A percentile compares a stretch with the other conserved stretches of the same genome.
Evolutionary conservation across 441 rosid species (phyloP).

Genomic region (Cnidoscolus chayamansa): DNA sequence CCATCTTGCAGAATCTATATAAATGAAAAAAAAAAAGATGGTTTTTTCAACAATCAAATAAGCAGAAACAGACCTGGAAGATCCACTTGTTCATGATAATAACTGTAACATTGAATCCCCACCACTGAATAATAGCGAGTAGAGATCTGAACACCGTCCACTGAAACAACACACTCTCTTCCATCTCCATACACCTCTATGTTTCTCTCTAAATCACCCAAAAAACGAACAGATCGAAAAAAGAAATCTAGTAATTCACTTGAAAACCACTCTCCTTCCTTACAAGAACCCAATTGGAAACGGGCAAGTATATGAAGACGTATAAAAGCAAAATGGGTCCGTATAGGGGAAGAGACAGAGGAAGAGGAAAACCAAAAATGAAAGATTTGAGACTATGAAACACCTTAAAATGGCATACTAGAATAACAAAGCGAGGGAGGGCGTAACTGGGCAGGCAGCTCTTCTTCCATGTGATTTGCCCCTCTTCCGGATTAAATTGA

Average conservation of each 20-base stretch:
- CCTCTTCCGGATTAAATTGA: conserved; percentile 21
- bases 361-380: too few relatives aligned
- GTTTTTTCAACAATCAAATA: background rate
- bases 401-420: conserved; percentile 25
- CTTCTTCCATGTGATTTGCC: conserved; percentile 50
- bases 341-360: conserved; percentile 18
- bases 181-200: conserved; percentile 40
- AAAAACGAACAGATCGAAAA: too few relatives aligned
- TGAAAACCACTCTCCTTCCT: conserved; percentile 16
- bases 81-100: conserved; percentile 99
- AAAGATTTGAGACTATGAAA: background rate
- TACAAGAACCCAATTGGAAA: conserved; percentile 19
- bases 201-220: conserved; percentile 12
- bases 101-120: conserved; percentile 94
- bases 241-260: conserved; percentile 9
- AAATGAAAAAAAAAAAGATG: background rate
- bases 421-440: conserved; percentile 29
- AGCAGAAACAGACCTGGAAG: conserved; percentile 66
- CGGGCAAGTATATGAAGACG: conserved; percentile 8
- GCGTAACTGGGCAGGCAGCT: conserved; percentile 50
- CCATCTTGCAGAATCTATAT: background rate
- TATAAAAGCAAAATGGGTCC: conserved; percentile 6
- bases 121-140: conserved; percentile 90
- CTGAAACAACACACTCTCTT: conserved; percentile 48
- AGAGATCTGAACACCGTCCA: conserved; percentile 85